A percentile compares a stretch with the other conserved stretches of the same genome.
Conservation (phyloP, 768 basidiomycete species). For the Lyophyllum atratum region DNA sequence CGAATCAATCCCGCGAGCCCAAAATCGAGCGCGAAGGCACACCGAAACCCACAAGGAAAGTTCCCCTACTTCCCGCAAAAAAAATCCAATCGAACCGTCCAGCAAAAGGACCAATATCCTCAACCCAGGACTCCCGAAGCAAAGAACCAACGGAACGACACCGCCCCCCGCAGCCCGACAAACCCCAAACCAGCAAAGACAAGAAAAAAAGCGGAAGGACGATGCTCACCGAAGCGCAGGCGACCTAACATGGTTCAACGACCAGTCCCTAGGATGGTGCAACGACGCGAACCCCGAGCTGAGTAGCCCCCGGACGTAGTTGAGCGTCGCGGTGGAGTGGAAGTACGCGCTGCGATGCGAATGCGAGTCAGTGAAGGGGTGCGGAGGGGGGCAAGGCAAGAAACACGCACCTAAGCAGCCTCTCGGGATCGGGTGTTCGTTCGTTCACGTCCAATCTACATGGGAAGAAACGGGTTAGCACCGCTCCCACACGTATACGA, state of each 20-base stretch:
- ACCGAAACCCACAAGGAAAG: too few relatives aligned
- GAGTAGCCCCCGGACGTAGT: slow-evolving; percentile 86
- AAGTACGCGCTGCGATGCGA: slow-evolving; percentile 78
- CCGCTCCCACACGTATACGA: too few relatives aligned
- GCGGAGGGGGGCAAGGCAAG: neutral
- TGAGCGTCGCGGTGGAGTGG: slow-evolving; percentile 91
- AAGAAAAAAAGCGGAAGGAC: too few relatives aligned
- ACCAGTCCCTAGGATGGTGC: slow-evolving; percentile 90
- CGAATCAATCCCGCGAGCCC: too few relatives aligned
- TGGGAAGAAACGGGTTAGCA: slow-evolving; percentile 1
- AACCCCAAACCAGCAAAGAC: neutral
- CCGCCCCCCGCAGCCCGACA: too few relatives aligned
- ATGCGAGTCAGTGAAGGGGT: too few relatives aligned
- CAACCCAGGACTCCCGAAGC: too few relatives aligned
- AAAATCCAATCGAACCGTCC: too few relatives aligned
- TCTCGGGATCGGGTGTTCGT: slow-evolving; percentile 87
- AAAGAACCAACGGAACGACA: too few relatives aligned
- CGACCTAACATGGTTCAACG: slow-evolving; percentile 87
- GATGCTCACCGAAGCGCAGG: slow-evolving; percentile 63
- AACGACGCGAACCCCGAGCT: slow-evolving; percentile 93
- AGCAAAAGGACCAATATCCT: too few relatives aligned
- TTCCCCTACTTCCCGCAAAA: too few relatives aligned
- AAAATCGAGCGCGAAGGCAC: too few relatives aligned
- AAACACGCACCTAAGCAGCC: slow-evolving; percentile 67
- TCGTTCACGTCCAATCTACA: slow-evolving; percentile 69